Base-by-base conservation (phyloP, 345 rosid species). In the Orychophragmus violaceus region DNA sequence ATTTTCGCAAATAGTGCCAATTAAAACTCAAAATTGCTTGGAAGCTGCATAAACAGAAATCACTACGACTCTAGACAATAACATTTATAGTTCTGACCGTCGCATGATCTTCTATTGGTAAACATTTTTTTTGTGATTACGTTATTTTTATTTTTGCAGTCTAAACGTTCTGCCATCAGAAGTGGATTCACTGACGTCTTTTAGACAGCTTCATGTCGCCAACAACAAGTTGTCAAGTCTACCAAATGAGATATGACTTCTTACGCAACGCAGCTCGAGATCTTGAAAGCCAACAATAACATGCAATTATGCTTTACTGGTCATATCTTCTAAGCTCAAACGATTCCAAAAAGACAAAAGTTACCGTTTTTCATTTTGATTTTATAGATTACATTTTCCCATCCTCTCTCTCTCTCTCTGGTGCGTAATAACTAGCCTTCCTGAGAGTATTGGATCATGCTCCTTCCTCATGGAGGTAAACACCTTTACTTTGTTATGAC, bases 211-310 rank as follows among this genome's bases (percentile, higher is more conserved):
- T 56, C 55, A 82, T 69, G 74, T 90, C 18, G 57, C 97, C 23
- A 69, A 75, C 76, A 93, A 93, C 84, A 77, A 77, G 79, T 71
- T 90, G 80, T 80, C 79, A 64, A 62, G 78, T 79, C 80, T 93
- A 50, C 98, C 97, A 0, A 30, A 46, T 61, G 97, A 90, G 78
- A 69, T 90, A 49, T 83, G 91, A 50, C 73, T 76, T 74, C 83
- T 88, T 39, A 70, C 78, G 65, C n/a, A n/a, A n/a, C n/a, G n/a
- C 79, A 72, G 78, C 91, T 93, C 12, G 98, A 90, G 81, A 78
- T 93, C 72, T 75, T 93, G 55, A 86, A 79, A 74, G 87, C 82
- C 64, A 81, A 82, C 69, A 86, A 84, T 76, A 93, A 93, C 77
- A 86, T 95, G 98, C 78, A 37, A n/a, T 37, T 5, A 46, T 18